Conservation (phyloP, 2,329 filamentous ascomycete genomes). For the Paraphaeosphaeria minitans region DNA sequence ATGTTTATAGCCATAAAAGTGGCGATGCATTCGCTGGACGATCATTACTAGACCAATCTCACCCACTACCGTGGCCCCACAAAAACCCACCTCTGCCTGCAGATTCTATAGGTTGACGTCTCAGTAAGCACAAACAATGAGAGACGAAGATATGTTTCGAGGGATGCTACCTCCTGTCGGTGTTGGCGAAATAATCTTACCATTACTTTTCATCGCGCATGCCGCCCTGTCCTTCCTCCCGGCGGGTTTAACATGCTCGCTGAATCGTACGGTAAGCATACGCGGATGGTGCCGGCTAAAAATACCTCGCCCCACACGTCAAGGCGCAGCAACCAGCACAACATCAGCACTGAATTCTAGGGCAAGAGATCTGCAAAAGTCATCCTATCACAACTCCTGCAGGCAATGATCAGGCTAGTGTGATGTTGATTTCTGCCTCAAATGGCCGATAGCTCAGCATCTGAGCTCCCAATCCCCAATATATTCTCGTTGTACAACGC, state of each 20-base stretch:
- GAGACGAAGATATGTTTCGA: background rate
- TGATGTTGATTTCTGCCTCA: background rate
- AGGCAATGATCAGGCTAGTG: background rate
- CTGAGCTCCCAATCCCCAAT: background rate
- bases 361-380: background rate
- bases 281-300: constrained; percentile 6
- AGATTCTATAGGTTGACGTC: background rate
- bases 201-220: background rate
- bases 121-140: background rate
- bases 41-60: background rate
- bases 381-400: background rate
- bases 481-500: background rate
- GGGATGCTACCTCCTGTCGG: background rate
- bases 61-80: background rate
- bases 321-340: constrained; percentile 9
- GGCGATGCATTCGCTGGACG: background rate
- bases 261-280: background rate
- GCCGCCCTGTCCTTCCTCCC: background rate
- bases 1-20: background rate
- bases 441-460: background rate
- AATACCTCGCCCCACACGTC: constrained; percentile 8
- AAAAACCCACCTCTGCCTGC: background rate
- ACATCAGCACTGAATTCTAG: background rate
- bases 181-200: too few species aligned
- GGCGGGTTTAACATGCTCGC: background rate